Conservation (phyloP, 2,329 filamentous ascomycete genomes). For the Herpotrichia juniperi region DNA sequence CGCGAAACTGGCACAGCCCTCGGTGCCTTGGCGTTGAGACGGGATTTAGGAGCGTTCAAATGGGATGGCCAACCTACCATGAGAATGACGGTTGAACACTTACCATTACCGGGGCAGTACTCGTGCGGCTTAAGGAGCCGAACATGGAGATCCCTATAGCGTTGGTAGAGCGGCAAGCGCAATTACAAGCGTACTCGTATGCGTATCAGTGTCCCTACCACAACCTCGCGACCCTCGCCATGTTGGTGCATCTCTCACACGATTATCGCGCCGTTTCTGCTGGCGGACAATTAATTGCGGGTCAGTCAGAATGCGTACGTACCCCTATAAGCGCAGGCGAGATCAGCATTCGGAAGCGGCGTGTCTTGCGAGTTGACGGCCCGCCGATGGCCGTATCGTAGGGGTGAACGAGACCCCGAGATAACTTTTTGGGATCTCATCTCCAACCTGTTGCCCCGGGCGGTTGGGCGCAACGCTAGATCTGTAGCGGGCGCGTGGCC, state of each 20-base stretch:
- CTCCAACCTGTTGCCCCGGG: neutral
- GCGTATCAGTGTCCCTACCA: neutral
- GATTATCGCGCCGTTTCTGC: neutral
- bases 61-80: neutral
- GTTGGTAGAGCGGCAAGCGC: neutral
- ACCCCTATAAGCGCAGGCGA: neutral
- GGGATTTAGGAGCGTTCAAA: neutral
- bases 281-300: neutral
- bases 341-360: neutral
- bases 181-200: neutral
- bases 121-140: neutral
- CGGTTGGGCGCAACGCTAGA: neutral
- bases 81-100: neutral
- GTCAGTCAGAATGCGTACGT: neutral
- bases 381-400: neutral
- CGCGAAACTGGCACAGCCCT: slow-evolving; percentile 1
- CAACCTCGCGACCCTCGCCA: neutral
- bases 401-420: neutral
- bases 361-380: neutral
- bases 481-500: neutral
- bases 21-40: slow-evolving; percentile 1
- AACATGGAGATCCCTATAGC: neutral
- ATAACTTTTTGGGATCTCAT: neutral
- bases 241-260: neutral
- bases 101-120: neutral